phyloP scores from a whole-genome alignment of 2,329 filamentous ascomycete genomes.

The Colletotrichum limetticola region DNA sequence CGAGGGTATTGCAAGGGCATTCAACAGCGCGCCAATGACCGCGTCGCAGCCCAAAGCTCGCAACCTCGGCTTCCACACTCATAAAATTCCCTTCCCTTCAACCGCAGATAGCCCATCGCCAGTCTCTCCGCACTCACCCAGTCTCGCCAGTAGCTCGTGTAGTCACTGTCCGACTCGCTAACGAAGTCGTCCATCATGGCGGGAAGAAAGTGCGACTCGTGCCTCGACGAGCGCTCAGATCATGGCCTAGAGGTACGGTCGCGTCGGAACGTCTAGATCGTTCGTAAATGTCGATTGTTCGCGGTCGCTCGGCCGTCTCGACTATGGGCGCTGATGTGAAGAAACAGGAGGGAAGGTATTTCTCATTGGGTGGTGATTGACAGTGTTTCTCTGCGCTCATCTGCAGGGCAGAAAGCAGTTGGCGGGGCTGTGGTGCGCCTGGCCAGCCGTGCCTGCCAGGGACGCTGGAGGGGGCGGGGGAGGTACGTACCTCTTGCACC shows the following conservation, averaged over 20 bases:
- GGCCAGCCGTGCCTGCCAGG: not conserved
- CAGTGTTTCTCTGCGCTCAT: constrained; percentile 20
- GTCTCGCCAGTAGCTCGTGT: constrained; percentile 99
- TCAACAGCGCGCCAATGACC: not conserved
- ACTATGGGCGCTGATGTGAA: not conserved
- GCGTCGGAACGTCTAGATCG: not conserved
- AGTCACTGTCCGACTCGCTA: constrained; percentile 98
- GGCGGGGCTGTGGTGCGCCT: constrained; percentile 27
- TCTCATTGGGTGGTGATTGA: constrained; percentile 4
- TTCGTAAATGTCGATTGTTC: not conserved
- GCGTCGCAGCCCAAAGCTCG: not conserved
- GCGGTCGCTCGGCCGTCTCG: not conserved
- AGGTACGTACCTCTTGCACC: constrained; percentile 1
- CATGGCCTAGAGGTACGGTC: constrained; percentile 13
- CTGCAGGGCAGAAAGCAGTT: constrained; percentile 29
- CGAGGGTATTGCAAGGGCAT: not conserved
- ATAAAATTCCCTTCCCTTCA: not conserved
- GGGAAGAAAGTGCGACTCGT: constrained; percentile 30
- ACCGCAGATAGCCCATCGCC: not conserved
- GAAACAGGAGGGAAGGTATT: constrained; percentile 6
- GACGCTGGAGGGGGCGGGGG: constrained; percentile 1
- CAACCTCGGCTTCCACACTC: not conserved
- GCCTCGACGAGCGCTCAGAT: constrained; percentile 16
- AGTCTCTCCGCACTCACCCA: constrained; percentile 76
- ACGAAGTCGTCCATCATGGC: constrained; percentile 92